Percentiles rank a stretch among this genome's conserved stretches.
phyloP scores from a whole-genome alignment of 352 stramenopile genomes.

The Thraustochytrium sp. region DNA sequence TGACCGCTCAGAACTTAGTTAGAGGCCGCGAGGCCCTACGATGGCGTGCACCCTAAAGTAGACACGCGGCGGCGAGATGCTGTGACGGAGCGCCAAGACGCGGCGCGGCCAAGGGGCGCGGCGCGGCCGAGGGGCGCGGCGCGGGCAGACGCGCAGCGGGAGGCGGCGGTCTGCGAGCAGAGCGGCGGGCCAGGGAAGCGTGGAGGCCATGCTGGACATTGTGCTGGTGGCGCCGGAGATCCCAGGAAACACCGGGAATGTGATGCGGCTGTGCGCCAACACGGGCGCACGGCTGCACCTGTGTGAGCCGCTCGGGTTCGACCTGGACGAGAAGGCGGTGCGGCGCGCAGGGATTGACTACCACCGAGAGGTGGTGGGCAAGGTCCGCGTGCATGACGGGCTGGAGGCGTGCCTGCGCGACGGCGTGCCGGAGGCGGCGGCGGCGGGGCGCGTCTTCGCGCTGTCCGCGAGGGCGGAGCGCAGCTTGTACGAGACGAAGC shows the following conservation, averaged over 20 bases:
- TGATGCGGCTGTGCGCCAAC: neutral
- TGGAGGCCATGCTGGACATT: conserved; percentile 5
- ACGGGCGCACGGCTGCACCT: neutral
- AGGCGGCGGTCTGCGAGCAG: too few relatives aligned
- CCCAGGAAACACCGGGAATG: neutral
- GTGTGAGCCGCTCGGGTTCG: neutral
- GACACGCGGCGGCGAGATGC: too few relatives aligned
- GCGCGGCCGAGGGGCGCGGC: too few relatives aligned
- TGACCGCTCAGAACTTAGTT: too few relatives aligned
- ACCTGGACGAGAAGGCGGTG: neutral
- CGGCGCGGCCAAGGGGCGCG: too few relatives aligned
- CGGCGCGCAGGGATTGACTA: neutral
- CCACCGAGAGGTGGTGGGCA: neutral
- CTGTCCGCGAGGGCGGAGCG: neutral
- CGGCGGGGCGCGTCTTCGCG: neutral
- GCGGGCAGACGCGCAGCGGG: too few relatives aligned
- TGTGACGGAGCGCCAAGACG: too few relatives aligned
- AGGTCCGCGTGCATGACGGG: neutral
- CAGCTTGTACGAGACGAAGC: neutral
- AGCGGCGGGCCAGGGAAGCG: too few relatives aligned
- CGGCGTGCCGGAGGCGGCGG: neutral
- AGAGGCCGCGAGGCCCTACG: too few relatives aligned
- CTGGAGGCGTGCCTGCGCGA: neutral
- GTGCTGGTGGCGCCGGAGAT: conserved; percentile 4
- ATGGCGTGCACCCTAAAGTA: too few relatives aligned